Evolutionary conservation across 106 monocot genomes (phyloP), one percentile per base, ranked within the genome.

Genomic region (Dioscorea dumetorum): DNA sequence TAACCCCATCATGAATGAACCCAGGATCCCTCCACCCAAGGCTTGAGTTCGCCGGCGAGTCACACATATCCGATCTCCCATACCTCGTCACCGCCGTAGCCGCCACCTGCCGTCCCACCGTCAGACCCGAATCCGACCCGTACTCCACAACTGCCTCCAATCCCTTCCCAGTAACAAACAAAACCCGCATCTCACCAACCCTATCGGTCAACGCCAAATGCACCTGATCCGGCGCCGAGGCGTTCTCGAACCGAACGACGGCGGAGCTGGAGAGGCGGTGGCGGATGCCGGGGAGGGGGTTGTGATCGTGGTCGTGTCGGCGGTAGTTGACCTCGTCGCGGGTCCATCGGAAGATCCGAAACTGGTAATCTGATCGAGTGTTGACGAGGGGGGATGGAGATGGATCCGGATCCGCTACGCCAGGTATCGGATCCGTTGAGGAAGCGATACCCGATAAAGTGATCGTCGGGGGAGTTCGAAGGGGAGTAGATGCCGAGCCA

Each of bases 1-100:
- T 93, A 14, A 99, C 64, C 2, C 80, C 99, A 77, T 90, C 92
- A 67, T 87, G 90, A 18, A 87, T 73, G 34, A 79, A 93, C 51
- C 99, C 99, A 0, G 97, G 97, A 81, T 99, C 97, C 66, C 97
- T 87, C 97, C 97, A 99, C 63, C 87, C 99, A 12, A 83, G 32
- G 74, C 73, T 81, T 33, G 78, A 48, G 72, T 90, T 99, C 50
- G 99, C 99, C 56, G 99, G 99, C 64, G 31, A 62, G 69, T 85
- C 90, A 62, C 99, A 99, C 99, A 99, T 93, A 52, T 99, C 79
- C 57, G 67, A 35, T 61, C 64, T 81, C 74, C 83, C 81, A 32
- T 99, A 99, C 79, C 79, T 80, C n/a, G 41, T 77, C 72, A 72
- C 81, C 70, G 97, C 79, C 54, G 28, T 74, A 57, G 62, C 79